Conservation (phyloP, 2,329 filamentous ascomycete genomes). For the Ilyonectria mors-panacis region DNA sequence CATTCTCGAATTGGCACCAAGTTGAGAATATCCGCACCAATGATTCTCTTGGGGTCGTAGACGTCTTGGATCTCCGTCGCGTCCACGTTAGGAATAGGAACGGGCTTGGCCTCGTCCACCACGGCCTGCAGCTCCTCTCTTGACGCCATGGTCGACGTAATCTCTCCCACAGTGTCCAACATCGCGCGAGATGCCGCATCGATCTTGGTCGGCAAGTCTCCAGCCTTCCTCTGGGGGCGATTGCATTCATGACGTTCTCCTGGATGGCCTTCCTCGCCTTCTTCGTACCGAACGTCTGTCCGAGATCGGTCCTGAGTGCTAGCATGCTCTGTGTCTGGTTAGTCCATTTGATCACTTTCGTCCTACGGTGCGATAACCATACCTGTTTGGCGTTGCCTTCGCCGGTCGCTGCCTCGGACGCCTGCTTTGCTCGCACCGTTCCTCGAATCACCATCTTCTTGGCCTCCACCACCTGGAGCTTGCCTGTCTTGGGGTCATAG, state of each 20-base stretch:
- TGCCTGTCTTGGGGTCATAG: slow-evolving; percentile 72
- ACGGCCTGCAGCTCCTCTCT: slow-evolving; percentile 75
- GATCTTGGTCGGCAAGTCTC: slow-evolving; percentile 62
- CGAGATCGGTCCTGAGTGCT: slow-evolving; percentile 78
- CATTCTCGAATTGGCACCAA: slow-evolving; percentile 81
- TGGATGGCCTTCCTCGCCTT: slow-evolving; percentile 86
- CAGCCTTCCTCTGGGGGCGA: slow-evolving; percentile 60
- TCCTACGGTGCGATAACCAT: not conserved
- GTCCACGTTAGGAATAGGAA: slow-evolving; percentile 77
- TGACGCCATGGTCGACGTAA: slow-evolving; percentile 77
- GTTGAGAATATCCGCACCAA: slow-evolving; percentile 77
- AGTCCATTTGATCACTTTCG: slow-evolving; percentile 35
- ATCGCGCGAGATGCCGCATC: slow-evolving; percentile 72
- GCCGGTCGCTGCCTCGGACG: slow-evolving; percentile 62
- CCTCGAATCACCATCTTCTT: slow-evolving; percentile 76
- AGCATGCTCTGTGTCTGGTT: slow-evolving; percentile 65
- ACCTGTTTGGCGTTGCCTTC: slow-evolving; percentile 51
- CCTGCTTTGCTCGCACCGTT: slow-evolving; percentile 69
- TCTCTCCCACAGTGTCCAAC: slow-evolving; percentile 73
- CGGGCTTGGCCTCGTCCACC: slow-evolving; percentile 78
- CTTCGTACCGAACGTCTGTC: slow-evolving; percentile 86
- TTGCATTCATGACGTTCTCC: slow-evolving; percentile 79
- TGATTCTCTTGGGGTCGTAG: slow-evolving; percentile 76
- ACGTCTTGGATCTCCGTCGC: slow-evolving; percentile 80
- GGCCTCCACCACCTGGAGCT: slow-evolving; percentile 73